Base-by-base conservation (phyloP, 164 flowering plant genomes). In the Platanus orientalis region DNA sequence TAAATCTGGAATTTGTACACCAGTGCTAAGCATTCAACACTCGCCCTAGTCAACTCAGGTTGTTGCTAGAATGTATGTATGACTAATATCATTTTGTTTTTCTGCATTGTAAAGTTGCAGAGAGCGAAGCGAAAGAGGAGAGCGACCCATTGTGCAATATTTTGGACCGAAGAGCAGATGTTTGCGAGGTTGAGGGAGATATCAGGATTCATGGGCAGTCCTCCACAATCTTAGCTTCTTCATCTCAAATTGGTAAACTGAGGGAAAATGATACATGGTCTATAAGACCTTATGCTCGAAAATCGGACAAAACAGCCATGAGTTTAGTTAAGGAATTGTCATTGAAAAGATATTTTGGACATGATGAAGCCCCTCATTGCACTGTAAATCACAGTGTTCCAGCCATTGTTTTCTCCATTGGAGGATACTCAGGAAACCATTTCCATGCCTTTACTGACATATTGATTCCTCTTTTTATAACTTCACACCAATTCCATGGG, bases 401-500 rank as follows among this genome's bases (percentile, higher is more conserved):
- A 0, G 88, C 84, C 28, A 25, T 92, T 17, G 56, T 92, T 6
- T 88, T 92, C 67, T 88, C 95, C 4, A n/a, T 32, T 0, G 86
- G 83, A 21, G 98, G 98, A 12, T 92, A 81, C 48, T 21, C 80
- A 0, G 87, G 95, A 1, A 92, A 89, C 76, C 73, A 82, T 30
- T 92, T 89, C 67, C 96, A 92, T 58, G 89, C 71, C 60, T 89
- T 84, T 66, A 70, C 81, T 0, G 98, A 89, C 63, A 55, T 85
- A 4, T 1, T 89, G 17, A 54, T 89, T 42, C 98, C 98, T 0
- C 78, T 92, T 0, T 89, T 53, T 58, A 14, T 76, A 23, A 78
- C 89, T 21, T 71, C 92, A 2, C 57, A 66, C 14, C 64, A 56
- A 2, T 86, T 80, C 49, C 19, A 81, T 30, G 80, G 86, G 26